These are phyloP conservation scores for Populus pruinosa DNA, from an alignment of 345 rosid genomes.

Conservation along the genomic window DNA sequence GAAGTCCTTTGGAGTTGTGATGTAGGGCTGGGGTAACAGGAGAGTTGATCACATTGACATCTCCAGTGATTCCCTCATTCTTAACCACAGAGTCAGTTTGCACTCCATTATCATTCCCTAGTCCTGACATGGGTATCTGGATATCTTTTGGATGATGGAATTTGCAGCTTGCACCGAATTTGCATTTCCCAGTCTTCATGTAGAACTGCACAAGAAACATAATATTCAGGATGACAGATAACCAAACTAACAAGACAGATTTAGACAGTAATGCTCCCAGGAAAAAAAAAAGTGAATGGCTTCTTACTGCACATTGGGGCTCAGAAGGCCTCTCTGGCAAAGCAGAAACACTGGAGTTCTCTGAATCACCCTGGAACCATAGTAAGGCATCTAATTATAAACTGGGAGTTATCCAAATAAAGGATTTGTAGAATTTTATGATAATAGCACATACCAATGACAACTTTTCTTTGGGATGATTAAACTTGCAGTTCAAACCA, in stretches of 20 bases:
- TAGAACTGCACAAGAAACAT: constrained; percentile 58
- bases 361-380: constrained; percentile 51
- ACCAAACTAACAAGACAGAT: constrained; percentile 11
- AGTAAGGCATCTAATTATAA: constrained; percentile 17
- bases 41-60: constrained; percentile 27
- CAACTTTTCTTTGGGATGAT: constrained; percentile 67
- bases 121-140: constrained; percentile 37
- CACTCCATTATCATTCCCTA: constrained; percentile 41
- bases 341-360: constrained; percentile 34
- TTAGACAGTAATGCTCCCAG: neutral
- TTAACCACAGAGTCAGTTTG: constrained; percentile 32
- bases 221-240: constrained; percentile 20
- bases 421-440: neutral
- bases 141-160: constrained; percentile 92
- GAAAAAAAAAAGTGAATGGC: constrained; percentile 3
- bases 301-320: constrained; percentile 78
- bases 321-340: constrained; percentile 88
- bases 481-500: constrained; percentile 85
- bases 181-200: constrained; percentile 86
- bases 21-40: constrained; percentile 43
- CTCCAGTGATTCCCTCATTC: constrained; percentile 32
- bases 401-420: constrained; percentile 1
- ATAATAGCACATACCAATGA: constrained; percentile 42
- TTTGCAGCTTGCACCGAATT: constrained; percentile 86
- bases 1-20: constrained; percentile 89